Evolutionary conservation across 176 grass and related monocot species (phyloP).

Genomic region (maize (Zea mays)): DNA sequence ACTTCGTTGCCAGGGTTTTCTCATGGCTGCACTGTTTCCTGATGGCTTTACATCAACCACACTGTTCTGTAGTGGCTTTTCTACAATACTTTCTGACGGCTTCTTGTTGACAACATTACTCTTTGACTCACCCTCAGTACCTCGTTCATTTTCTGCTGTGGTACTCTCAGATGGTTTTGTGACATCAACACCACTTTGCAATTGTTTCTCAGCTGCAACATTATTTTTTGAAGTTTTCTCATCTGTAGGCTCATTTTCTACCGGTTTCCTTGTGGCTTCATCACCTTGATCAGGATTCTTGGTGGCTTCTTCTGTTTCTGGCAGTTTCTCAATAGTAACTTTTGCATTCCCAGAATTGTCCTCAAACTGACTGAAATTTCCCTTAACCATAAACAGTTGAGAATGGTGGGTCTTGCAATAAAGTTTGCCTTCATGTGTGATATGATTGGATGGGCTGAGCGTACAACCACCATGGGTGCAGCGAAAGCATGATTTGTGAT

Average conservation of each 20-base stretch:
- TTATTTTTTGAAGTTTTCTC: slow-evolving; percentile 36
- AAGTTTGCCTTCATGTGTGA: slow-evolving; percentile 84
- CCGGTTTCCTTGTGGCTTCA: slow-evolving; percentile 37
- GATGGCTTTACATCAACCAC: slow-evolving; percentile 34
- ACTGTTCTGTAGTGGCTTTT: slow-evolving; percentile 39
- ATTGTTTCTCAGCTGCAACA: slow-evolving; percentile 35
- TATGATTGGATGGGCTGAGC: slow-evolving; percentile 73
- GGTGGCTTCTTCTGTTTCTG: slow-evolving; percentile 31
- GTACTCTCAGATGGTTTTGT: slow-evolving; percentile 41
- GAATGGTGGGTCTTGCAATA: slow-evolving; percentile 93
- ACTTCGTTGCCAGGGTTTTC: slow-evolving; percentile 47
- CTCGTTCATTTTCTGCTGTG: slow-evolving; percentile 22
- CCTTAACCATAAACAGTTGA: slow-evolving; percentile 91
- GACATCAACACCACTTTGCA: slow-evolving; percentile 19
- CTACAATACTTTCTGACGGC: slow-evolving; percentile 33
- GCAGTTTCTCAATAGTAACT: slow-evolving; percentile 33
- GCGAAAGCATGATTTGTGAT: slow-evolving; percentile 94
- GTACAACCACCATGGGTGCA: slow-evolving; percentile 87
- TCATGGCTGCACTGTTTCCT: slow-evolving; percentile 32
- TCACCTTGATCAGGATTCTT: slow-evolving; percentile 38
- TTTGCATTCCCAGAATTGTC: slow-evolving; percentile 53
- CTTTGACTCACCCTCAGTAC: slow-evolving; percentile 37
- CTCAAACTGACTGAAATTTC: slow-evolving; percentile 81
- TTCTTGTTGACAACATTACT: slow-evolving; percentile 22
- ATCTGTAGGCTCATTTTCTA: slow-evolving; percentile 25